These are phyloP conservation scores for Apophysomyces ossiformis DNA, from an alignment of 371 early-diverging fungal genomes.

Conservation along the genomic window DNA sequence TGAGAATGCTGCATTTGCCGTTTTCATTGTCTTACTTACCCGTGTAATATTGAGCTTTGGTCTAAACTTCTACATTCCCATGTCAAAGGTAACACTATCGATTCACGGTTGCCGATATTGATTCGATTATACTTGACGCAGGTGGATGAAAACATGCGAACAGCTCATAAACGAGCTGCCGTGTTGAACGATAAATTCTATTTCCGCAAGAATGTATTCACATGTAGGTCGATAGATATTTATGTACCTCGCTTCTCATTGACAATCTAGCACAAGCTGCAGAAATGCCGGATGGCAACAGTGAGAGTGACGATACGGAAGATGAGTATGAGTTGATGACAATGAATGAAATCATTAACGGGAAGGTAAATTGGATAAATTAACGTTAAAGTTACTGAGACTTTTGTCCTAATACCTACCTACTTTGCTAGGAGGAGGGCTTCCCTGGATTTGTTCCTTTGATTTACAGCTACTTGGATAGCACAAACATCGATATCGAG, in stretches of 20 bases:
- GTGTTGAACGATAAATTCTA: conserved; percentile 83
- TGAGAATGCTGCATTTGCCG: conserved; percentile 97
- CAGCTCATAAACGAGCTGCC: conserved; percentile 89
- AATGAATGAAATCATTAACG: conserved; percentile 95
- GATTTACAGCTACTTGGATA: conserved; percentile 81
- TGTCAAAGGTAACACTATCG: conserved; percentile 71
- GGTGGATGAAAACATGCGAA: conserved; percentile 96
- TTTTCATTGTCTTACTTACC: conserved; percentile 93
- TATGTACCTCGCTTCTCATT: not conserved
- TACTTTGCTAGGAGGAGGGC: conserved; percentile 44
- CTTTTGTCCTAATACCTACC: too few species aligned
- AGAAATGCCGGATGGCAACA: conserved; percentile 6
- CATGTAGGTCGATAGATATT: conserved; percentile 27
- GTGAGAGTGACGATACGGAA: conserved; percentile 30
- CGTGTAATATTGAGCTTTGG: conserved; percentile 90
- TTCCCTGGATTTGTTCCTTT: conserved; percentile 90
- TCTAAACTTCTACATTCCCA: conserved; percentile 96
- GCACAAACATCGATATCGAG: conserved; percentile 68
- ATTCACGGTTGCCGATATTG: conserved; percentile 10
- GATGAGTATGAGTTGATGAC: conserved; percentile 82
- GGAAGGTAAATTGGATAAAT: conserved; percentile 54
- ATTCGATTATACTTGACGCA: conserved; percentile 21
- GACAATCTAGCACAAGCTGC: not conserved
- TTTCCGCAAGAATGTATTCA: conserved; percentile 86
- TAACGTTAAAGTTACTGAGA: too few species aligned